Evolutionary conservation across 1,284 basidiomycete species (phyloP).

Genomic region (Apiotrichum veenhuisii): DNA sequence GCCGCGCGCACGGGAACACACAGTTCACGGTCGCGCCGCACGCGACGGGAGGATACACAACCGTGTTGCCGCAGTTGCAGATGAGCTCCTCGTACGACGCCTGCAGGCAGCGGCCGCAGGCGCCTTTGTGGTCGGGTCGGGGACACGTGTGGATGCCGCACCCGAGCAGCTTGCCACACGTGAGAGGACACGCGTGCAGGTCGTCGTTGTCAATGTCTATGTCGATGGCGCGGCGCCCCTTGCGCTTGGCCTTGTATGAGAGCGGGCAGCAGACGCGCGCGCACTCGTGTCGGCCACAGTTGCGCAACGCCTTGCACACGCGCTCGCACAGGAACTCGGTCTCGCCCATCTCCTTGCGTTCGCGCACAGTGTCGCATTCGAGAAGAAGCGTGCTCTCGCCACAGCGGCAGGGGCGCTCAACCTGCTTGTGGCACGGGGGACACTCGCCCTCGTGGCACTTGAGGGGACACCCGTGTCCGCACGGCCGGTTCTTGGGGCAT

Average conservation of each 20-base stretch:
- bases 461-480: constrained; percentile 67
- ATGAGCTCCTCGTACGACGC: constrained; percentile 85
- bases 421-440: constrained; percentile 65
- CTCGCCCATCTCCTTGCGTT: constrained; percentile 44
- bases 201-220: constrained; percentile 33
- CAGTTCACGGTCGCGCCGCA: constrained; percentile 67
- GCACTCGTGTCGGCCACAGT: constrained; percentile 78
- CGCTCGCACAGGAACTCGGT: constrained; percentile 70
- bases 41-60: constrained; percentile 65
- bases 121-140: constrained; percentile 71
- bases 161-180: constrained; percentile 65
- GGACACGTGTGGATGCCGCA: constrained; percentile 75
- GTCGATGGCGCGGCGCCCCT: constrained; percentile 53
- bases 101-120: constrained; percentile 73
- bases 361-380: constrained; percentile 48
- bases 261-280: constrained; percentile 79
- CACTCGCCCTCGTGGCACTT: constrained; percentile 56
- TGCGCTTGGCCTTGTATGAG: constrained; percentile 63
- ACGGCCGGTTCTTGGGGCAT: constrained; percentile 65
- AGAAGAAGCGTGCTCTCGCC: constrained; percentile 62
- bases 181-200: constrained; percentile 71
- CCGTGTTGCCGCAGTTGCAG: constrained; percentile 72
- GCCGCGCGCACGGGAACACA: constrained; percentile 69
- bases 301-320: constrained; percentile 66
- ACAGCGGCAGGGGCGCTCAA: constrained; percentile 74